These are phyloP conservation scores for Saccharomycopsis selenospora DNA, from an alignment of 805 yeast genomes.

Conservation along the genomic window DNA sequence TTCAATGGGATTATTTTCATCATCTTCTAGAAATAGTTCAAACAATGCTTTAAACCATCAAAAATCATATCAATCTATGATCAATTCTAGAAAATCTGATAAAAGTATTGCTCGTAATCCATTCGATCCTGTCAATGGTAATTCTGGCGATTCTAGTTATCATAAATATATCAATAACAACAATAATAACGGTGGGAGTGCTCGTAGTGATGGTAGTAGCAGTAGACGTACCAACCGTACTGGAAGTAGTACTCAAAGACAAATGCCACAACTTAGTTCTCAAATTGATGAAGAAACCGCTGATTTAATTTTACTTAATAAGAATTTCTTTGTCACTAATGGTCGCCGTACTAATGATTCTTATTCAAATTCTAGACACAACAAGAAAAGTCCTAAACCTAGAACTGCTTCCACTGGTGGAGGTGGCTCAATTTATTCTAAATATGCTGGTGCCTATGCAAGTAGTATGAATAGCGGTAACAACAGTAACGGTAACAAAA, in stretches of 20 bases:
- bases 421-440: conserved; percentile 6
- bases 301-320: conserved; percentile 18
- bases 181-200: background rate
- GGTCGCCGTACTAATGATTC: conserved; percentile 19
- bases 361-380: conserved; percentile 10
- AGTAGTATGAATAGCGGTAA: background rate
- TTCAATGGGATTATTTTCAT: background rate
- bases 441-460: too few relatives aligned
- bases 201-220: background rate
- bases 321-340: conserved; percentile 21
- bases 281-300: conserved; percentile 21
- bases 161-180: background rate
- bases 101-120: background rate
- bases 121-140: background rate
- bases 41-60: background rate
- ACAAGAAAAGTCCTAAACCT: background rate
- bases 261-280: conserved; percentile 9
- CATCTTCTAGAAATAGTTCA: background rate
- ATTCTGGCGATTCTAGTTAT: background rate
- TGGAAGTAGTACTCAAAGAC: background rate
- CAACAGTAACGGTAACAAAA: conserved; percentile 4
- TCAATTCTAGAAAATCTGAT: background rate
- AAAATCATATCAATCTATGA: background rate
- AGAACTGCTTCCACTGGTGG: conserved; percentile 2
- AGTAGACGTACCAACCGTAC: background rate